Evolutionary conservation across 2,329 filamentous ascomycete species (phyloP), one percentile per base, ranked within the genome.

Genomic region (Pseudogymnoascus sp.): DNA sequence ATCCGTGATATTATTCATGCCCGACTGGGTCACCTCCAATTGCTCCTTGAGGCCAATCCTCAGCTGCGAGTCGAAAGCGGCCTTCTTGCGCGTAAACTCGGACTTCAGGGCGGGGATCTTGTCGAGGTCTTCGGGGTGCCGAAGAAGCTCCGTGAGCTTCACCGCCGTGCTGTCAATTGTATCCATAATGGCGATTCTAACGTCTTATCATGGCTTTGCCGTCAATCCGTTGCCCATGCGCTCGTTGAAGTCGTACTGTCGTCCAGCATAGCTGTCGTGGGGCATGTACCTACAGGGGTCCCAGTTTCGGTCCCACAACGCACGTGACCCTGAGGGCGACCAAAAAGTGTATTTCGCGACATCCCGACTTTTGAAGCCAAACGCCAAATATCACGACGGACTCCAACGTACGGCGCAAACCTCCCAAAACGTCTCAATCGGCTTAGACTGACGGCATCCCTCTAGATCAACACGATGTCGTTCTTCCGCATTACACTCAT

Each of bases 101-200:
- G 89, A 84, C 79, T 96, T 96, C 73, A 99, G 82, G 56, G 86
- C 86, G 61, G 87, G 81, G 72, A 99, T 93, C 81, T 97, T 97
- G 80, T 99, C 95, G 69, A 99, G 87, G 77, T 99, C 95, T 74
- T 99, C 95, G 2, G 95, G 91, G 73, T 96, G 92, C 72, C 92
- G 91, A 69, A 99, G 87, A 66, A 97, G 86, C 80, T 97, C 93
- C 68, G 92, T 86, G 75, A 99, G 87, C 81, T 93, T 93, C 59
- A 72, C 66, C 31, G 69, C 70, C 40, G 73, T 73, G 64, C 68
- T 71, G 35, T 74, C 73, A 70, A 74, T 74, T 11, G 66, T 71
- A 64, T 70, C 71, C 50, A 65, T 67, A 65, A 38, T 33, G 62
- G 50, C 59, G 56, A 62, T 59, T 63, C 29, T 50, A 53, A 62